Evolutionary conservation across 1,284 basidiomycete genomes (phyloP).

Genomic region (Puccinia coronata): DNA sequence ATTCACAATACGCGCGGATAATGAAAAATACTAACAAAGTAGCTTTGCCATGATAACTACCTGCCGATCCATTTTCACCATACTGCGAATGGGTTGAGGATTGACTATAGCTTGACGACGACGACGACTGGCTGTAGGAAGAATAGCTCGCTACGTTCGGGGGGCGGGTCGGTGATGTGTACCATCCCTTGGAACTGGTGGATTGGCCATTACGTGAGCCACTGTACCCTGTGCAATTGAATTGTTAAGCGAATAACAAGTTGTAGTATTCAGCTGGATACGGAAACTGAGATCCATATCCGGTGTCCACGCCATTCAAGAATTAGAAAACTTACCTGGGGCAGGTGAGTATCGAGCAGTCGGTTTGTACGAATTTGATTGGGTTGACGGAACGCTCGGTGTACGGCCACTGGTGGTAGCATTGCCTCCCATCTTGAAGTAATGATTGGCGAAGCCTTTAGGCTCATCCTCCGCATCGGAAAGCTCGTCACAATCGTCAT

Average conservation of each 20-base stretch:
- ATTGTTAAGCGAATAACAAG: background rate
- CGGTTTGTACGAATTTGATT: background rate
- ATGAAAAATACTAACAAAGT: conserved; percentile 32
- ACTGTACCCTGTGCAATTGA: background rate
- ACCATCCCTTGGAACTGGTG: background rate
- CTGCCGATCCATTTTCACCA: background rate
- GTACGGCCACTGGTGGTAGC: background rate
- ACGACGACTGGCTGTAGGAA: background rate
- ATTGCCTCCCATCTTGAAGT: background rate
- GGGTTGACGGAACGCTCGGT: background rate
- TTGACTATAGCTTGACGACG: background rate
- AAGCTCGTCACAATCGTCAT: background rate
- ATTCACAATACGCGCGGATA: background rate
- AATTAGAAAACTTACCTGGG: background rate
- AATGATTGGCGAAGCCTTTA: background rate
- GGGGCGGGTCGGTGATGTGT: background rate
- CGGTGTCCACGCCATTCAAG: background rate
- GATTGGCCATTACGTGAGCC: background rate
- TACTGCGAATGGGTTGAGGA: conserved; percentile 2
- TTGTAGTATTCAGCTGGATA: background rate
- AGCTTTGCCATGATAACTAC: conserved; percentile 30
- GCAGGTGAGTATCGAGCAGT: background rate
- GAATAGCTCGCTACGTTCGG: background rate
- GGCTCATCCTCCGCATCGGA: background rate
- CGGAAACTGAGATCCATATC: background rate